phyloP scores from a whole-genome alignment of 2,329 filamentous ascomycete genomes.

The Botrytis aclada region DNA sequence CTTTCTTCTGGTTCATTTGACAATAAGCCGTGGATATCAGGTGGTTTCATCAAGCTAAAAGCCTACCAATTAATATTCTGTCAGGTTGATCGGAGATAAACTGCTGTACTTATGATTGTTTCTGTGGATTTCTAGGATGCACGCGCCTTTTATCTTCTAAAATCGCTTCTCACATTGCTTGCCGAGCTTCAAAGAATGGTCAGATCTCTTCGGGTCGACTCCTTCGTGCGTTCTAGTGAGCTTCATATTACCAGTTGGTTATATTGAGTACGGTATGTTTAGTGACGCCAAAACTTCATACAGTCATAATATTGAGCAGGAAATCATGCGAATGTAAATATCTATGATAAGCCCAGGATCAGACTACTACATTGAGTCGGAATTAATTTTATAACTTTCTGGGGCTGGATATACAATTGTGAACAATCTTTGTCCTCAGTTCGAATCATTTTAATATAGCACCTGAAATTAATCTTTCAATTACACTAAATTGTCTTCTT shows the following conservation, averaged over 20 bases:
- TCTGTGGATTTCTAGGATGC: no score
- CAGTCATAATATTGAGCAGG: not conserved
- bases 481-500: not conserved
- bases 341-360: not conserved
- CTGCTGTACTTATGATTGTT: not conserved
- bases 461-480: not conserved
- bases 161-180: not conserved
- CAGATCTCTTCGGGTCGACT: not conserved
- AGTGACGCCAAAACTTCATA: not conserved
- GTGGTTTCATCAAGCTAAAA: not conserved
- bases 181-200: not conserved
- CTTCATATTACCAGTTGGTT: not conserved
- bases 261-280: not conserved
- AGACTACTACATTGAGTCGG: not conserved
- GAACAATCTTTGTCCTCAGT: not conserved
- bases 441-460: not conserved
- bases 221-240: not conserved
- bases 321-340: not conserved
- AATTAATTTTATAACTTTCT: not conserved
- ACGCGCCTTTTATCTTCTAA: no score
- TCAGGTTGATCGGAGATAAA: no score
- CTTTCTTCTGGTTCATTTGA: not conserved
- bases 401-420: not conserved
- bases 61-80: not conserved
- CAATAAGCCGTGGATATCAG: not conserved